Evolutionary conservation across 148 eudicot genomes (phyloP), one percentile per base, ranked within the genome.

Genomic region (Pharnaceum exiguum): DNA sequence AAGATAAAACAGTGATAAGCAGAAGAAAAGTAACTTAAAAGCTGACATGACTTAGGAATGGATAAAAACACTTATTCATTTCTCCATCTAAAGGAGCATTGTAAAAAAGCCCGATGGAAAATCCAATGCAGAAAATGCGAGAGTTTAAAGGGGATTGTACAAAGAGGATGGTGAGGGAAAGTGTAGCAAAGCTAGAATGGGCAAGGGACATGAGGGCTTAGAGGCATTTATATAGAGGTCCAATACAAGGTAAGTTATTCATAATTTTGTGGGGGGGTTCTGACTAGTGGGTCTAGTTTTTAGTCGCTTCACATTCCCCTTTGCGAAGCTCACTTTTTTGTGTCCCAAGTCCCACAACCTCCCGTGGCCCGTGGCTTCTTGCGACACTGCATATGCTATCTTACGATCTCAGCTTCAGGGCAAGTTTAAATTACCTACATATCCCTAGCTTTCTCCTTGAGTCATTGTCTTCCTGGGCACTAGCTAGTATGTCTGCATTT

Each of bases 171-270:
- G 62, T 66, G 45, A 36, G 53, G 38, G 51, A 46, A 58, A 50
- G 28, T 46, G 77, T 59, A 52, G 29, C 58, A 74, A 52, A 69
- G 70, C 67, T 64, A 27, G 65, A 64, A 45, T 59, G 54, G 67
- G 70, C 15, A 61, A 59, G 70, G 40, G 74, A 74, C 74, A 74
- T 59, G 70, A 74, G 57, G 22, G 63, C 36, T 63, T 53, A 36
- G 46, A 19, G 40, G 44, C 59, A 55, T 42, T 48, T 50, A 48
- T 31, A 13, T 37, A 65, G 7, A 23, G 37, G 55, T 55, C 58
- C 42, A 21, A 67, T 57, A 12, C 33, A 35, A 30, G 42, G 70
- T 7, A 57, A 68, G 10, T 49, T 49, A 50, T 27, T 56, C 59
- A 35, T 64, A 12, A 51, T 57, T 33, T 57, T 49, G 21, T n/a